Evolutionary conservation across 768 basidiomycete genomes (phyloP).

Genomic region (Termitomyces sp.): DNA sequence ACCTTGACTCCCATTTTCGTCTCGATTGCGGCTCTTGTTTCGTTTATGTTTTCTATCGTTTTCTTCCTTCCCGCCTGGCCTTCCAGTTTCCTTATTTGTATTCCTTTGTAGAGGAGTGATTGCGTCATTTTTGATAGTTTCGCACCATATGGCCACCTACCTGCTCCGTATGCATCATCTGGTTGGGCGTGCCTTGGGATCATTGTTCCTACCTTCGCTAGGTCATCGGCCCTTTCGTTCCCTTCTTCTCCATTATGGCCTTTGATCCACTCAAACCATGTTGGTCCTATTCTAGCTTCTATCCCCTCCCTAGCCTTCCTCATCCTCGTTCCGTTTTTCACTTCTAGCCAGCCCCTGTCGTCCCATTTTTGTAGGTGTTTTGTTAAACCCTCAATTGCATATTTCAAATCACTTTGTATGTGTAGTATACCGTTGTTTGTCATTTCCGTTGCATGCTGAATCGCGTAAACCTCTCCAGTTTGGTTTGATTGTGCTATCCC

Average conservation of each 20-base stretch:
- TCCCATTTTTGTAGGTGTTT: background rate
- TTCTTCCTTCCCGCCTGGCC: accelerated
- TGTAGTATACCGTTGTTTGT: background rate
- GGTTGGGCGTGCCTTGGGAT: background rate
- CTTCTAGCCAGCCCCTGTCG: background rate
- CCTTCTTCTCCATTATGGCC: background rate
- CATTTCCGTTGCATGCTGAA: background rate
- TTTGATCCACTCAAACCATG: background rate
- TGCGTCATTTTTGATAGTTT: background rate
- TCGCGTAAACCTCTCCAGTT: background rate
- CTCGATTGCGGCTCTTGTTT: background rate
- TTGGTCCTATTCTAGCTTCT: background rate
- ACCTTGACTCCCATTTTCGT: background rate
- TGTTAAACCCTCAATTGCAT: background rate
- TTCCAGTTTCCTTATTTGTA: accelerated
- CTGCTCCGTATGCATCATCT: background rate
- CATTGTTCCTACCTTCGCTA: background rate
- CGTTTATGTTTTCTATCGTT: background rate
- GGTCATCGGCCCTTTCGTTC: background rate
- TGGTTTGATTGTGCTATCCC: background rate
- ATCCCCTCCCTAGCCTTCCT: background rate
- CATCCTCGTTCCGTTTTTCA: background rate
- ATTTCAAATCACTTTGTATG: background rate
- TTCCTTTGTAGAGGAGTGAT: background rate
- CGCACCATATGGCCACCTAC: background rate